phyloP scores from a whole-genome alignment of 169 alveolate species.

The Cryptosporidium bovis region DNA sequence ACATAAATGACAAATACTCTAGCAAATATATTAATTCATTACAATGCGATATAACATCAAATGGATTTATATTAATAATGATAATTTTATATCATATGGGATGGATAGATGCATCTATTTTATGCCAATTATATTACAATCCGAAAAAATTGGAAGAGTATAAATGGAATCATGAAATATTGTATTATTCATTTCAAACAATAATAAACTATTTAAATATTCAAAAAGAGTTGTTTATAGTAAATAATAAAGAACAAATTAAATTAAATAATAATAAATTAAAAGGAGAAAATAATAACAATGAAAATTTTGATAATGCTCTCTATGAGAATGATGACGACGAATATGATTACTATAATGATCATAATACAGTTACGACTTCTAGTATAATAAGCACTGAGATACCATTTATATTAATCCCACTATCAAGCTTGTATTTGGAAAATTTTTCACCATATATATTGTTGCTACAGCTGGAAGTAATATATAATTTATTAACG shows the following conservation, averaged over 20 bases:
- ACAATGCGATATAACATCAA: conserved; percentile 70
- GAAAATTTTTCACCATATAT: conserved; percentile 72
- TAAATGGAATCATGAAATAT: conserved; percentile 69
- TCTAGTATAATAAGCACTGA: conserved; percentile 11
- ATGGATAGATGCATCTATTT: conserved; percentile 55
- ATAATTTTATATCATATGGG: conserved; percentile 65
- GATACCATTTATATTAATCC: conserved; percentile 55
- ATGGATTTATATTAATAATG: conserved; percentile 68
- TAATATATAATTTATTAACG: conserved; percentile 50
- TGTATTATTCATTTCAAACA: conserved; percentile 60
- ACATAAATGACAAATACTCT: neutral
- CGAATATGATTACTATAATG: neutral
- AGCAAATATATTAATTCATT: conserved; percentile 42
- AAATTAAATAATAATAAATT: no score
- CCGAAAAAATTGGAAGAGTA: conserved; percentile 42
- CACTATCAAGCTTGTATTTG: conserved; percentile 57
- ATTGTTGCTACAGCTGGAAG: conserved; percentile 38
- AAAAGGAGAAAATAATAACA: no score
- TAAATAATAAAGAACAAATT: neutral
- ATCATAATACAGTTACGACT: neutral
- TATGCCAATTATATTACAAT: conserved; percentile 48
- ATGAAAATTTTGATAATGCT: no score
- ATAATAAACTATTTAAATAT: conserved; percentile 22
- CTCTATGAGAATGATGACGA: neutral
- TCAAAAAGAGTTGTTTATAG: conserved; percentile 31